Percentiles rank a stretch among this genome's conserved stretches.
phyloP scores from a whole-genome alignment of 202 grass and related monocot species.

The Elaeis oleifera region DNA sequence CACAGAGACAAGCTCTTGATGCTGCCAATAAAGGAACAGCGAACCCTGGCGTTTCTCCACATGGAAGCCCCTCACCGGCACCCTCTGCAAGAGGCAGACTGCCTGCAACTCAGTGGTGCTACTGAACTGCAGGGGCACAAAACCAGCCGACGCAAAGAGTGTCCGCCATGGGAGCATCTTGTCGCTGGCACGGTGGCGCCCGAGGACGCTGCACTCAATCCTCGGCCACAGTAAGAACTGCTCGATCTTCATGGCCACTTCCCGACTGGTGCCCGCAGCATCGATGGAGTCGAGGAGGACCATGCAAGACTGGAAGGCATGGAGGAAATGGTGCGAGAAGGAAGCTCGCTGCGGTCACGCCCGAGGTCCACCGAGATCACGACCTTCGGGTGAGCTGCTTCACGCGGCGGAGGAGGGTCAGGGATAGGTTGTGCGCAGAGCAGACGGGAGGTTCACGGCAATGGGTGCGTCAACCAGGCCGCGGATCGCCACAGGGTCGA shows the following conservation, averaged over 20 bases:
- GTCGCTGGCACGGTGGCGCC: conserved; percentile 31
- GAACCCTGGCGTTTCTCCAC: conserved; percentile 55
- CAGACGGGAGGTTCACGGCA: conserved; percentile 61
- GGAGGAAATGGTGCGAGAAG: conserved; percentile 69
- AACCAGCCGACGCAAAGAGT: conserved; percentile 51
- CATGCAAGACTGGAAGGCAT: conserved; percentile 61
- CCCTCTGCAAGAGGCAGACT: conserved; percentile 69
- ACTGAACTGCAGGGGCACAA: conserved; percentile 53
- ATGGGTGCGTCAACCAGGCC: conserved; percentile 31
- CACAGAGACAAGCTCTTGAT: conserved; percentile 53
- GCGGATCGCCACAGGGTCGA: conserved; percentile 41
- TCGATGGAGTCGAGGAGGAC: conserved; percentile 81
- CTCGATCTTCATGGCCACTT: conserved; percentile 57
- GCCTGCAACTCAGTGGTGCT: conserved; percentile 70
- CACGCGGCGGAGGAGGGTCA: conserved; percentile 42
- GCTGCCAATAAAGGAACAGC: conserved; percentile 68
- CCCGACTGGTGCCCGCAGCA: conserved; percentile 42
- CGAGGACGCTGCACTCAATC: conserved; percentile 51
- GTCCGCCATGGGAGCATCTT: conserved; percentile 44
- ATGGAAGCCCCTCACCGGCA: conserved; percentile 79
- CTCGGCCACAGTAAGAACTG: conserved; percentile 58
- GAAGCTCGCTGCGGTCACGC: conserved; percentile 50
- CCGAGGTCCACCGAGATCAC: conserved; percentile 66
- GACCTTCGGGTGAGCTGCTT: conserved; percentile 76
- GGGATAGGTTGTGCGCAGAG: conserved; percentile 33